A percentile compares a stretch with the other conserved stretches of the same genome.
phyloP scores from a whole-genome alignment of 805 yeast species.

The Teunomyces kruisii region DNA sequence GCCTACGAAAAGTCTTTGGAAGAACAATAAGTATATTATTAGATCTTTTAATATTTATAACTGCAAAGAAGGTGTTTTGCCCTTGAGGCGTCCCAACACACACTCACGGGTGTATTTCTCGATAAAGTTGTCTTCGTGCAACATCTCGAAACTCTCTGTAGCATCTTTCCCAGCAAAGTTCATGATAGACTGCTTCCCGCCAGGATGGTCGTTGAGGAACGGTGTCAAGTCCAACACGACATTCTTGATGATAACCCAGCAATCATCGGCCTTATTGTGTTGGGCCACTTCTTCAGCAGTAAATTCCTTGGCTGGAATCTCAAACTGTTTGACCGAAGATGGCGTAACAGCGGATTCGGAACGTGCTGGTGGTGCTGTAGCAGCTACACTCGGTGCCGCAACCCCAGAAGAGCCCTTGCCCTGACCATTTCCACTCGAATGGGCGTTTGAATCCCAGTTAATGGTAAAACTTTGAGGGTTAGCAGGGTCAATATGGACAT shows the following conservation, averaged over 20 bases:
- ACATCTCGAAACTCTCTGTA: constrained; percentile 49
- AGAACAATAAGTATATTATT: constrained; percentile 27
- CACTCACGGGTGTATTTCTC: constrained; percentile 47
- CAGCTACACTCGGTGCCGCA: not conserved
- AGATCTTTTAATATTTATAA: constrained; percentile 1
- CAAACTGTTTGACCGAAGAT: constrained; percentile 19
- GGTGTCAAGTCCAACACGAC: constrained; percentile 50
- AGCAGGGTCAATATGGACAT: constrained; percentile 44
- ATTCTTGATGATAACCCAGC: constrained; percentile 56
- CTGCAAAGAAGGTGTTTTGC: constrained; percentile 43
- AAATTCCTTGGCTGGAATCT: constrained; percentile 49
- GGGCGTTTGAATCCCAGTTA: constrained; percentile 25
- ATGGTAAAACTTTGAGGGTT: constrained; percentile 32
- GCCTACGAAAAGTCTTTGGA: constrained; percentile 59
- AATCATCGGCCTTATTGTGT: constrained; percentile 46
- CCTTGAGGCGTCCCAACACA: constrained; percentile 54
- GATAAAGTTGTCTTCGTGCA: constrained; percentile 58
- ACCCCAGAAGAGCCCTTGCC: too few relatives aligned
- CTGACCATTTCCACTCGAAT: not conserved
- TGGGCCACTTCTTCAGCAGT: constrained; percentile 46
- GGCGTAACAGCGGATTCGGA: constrained; percentile 4
- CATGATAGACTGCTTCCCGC: constrained; percentile 49
- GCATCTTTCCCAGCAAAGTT: constrained; percentile 50
- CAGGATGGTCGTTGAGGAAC: constrained; percentile 53
- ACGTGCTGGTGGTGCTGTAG: constrained; percentile 5